These are phyloP conservation scores for Colletotrichum graminicola DNA, from an alignment of 2,329 filamentous ascomycete species.

Conservation along the genomic window DNA sequence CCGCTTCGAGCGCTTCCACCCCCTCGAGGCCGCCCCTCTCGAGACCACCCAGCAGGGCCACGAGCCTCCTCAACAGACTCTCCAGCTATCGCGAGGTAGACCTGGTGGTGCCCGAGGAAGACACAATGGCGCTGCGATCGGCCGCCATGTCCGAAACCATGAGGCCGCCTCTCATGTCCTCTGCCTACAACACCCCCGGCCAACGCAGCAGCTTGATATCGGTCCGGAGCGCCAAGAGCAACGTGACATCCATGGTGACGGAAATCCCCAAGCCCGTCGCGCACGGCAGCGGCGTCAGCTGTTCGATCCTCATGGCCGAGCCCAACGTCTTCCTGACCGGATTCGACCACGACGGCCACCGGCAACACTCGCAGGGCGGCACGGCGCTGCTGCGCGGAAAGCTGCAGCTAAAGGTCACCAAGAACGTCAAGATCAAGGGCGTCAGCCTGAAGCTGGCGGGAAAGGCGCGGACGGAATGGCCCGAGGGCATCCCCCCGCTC, in stretches of 20 bases:
- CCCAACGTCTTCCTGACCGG: constrained; percentile 84
- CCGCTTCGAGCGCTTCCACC: constrained; percentile 33
- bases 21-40: constrained; percentile 26
- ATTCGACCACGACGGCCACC: constrained; percentile 77
- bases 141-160: constrained; percentile 38
- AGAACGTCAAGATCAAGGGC: constrained; percentile 92
- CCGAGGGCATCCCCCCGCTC: constrained; percentile 90
- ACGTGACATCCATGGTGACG: constrained; percentile 63
- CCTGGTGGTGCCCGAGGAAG: constrained; percentile 39
- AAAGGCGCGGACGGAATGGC: constrained; percentile 92
- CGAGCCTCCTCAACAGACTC: constrained; percentile 35
- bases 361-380: constrained; percentile 65
- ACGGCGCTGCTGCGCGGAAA: constrained; percentile 90
- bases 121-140: constrained; percentile 43
- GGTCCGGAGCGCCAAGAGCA: constrained; percentile 63
- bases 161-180: constrained; percentile 40
- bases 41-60: constrained; percentile 33
- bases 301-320: constrained; percentile 81
- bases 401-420: constrained; percentile 84
- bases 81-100: constrained; percentile 35
- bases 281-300: constrained; percentile 79
- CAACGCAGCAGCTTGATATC: constrained; percentile 65
- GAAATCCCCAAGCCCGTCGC: constrained; percentile 80
- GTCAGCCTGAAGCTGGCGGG: constrained; percentile 89
- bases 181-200: constrained; percentile 46